Conservation (phyloP, 148 eudicot species). For the Pharnaceum exiguum region DNA sequence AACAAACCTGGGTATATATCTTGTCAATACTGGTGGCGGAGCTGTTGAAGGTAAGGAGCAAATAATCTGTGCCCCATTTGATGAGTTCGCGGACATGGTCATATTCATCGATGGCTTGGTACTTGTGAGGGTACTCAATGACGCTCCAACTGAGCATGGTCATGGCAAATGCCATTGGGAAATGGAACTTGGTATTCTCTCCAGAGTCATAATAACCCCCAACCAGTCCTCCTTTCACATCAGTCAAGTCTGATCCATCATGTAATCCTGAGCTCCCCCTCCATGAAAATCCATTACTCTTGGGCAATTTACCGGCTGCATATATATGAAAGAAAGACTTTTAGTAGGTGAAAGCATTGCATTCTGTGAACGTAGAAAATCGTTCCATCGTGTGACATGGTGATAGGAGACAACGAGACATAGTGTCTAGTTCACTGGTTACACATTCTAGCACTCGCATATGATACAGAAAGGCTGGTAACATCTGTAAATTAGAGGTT, state of each 20-base stretch:
- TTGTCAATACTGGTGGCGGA: slow-evolving; percentile 34
- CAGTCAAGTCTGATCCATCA: slow-evolving; percentile 38
- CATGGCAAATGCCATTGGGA: slow-evolving; percentile 74
- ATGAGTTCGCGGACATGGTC: slow-evolving; percentile 49
- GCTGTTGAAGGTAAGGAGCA: slow-evolving; percentile 52
- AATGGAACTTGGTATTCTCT: slow-evolving; percentile 67
- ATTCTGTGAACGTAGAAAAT: too few relatives aligned
- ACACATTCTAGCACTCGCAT: too few relatives aligned
- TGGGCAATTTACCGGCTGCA: slow-evolving; percentile 49
- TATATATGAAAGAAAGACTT: not conserved
- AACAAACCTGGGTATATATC: slow-evolving; percentile 46
- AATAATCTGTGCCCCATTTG: slow-evolving; percentile 63
- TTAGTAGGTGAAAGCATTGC: too few relatives aligned
- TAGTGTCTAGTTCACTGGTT: too few relatives aligned
- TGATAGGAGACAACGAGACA: too few relatives aligned
- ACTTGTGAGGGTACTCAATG: slow-evolving; percentile 55
- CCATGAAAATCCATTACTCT: slow-evolving; percentile 38
- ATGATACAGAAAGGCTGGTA: too few relatives aligned
- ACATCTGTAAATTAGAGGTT: too few relatives aligned
- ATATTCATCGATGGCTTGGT: slow-evolving; percentile 37
- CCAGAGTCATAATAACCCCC: slow-evolving; percentile 89
- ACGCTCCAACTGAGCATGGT: slow-evolving; percentile 71
- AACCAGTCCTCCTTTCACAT: slow-evolving; percentile 43
- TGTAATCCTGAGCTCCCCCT: slow-evolving; percentile 46
- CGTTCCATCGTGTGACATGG: too few relatives aligned